A percentile compares a stretch with the other conserved stretches of the same genome.
phyloP scores from a whole-genome alignment of 2,329 filamentous ascomycete genomes.

The Scytalidium sp. region DNA sequence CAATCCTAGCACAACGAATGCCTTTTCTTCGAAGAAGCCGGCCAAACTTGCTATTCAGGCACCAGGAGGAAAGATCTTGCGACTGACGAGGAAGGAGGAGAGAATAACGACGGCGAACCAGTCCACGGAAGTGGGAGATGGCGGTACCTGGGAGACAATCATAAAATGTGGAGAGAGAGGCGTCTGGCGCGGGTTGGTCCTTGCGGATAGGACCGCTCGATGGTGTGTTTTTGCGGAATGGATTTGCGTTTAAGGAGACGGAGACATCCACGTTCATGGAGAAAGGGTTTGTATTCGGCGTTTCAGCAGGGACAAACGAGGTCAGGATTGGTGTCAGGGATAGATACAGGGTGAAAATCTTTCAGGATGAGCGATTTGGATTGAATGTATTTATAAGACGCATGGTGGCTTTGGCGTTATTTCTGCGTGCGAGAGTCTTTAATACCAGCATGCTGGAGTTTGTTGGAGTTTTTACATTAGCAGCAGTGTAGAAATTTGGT shows the following conservation, averaged over 20 bases:
- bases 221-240: slow-evolving; percentile 95
- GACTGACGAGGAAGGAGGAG: slow-evolving; percentile 81
- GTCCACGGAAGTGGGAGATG: slow-evolving; percentile 61
- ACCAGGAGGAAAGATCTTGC: slow-evolving; percentile 89
- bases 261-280: neutral
- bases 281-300: neutral
- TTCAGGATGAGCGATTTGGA: neutral
- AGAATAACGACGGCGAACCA: slow-evolving; percentile 28
- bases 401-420: neutral
- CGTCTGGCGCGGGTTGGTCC: slow-evolving; percentile 75
- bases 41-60: slow-evolving; percentile 95
- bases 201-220: slow-evolving; percentile 78
- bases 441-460: neutral
- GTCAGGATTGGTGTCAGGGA: neutral
- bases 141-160: slow-evolving; percentile 82
- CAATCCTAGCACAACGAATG: slow-evolving; percentile 50
- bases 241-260: slow-evolving; percentile 34
- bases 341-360: neutral
- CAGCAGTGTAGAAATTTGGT: neutral
- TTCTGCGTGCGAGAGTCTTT: neutral
- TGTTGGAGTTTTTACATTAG: neutral
- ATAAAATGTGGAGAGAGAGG: slow-evolving; percentile 86
- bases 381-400: neutral
- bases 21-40: slow-evolving; percentile 68
- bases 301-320: neutral